These are phyloP conservation scores for Sclerotinia subarctica DNA, from an alignment of 2,329 filamentous ascomycete genomes.

Conservation along the genomic window DNA sequence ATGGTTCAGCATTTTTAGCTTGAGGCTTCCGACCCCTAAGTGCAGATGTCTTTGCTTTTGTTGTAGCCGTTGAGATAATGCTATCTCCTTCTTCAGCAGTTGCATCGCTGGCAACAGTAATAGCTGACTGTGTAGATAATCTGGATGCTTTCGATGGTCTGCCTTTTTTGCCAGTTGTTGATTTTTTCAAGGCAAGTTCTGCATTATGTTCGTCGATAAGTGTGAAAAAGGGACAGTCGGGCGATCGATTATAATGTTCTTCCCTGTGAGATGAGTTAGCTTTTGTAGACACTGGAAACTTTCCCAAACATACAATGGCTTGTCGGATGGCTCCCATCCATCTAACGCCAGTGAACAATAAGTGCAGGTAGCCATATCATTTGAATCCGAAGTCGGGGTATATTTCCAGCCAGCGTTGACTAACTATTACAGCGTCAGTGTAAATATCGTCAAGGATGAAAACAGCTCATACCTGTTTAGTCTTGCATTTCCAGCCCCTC, in stretches of 20 bases:
- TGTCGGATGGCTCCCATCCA: conserved; percentile 90
- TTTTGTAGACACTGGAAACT: conserved; percentile 10
- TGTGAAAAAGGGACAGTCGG: conserved; percentile 78
- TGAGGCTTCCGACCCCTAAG: conserved; percentile 45
- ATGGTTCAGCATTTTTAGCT: conserved; percentile 59
- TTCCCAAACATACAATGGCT: conserved; percentile 65
- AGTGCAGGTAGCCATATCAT: conserved; percentile 86
- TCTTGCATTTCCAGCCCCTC: conserved; percentile 85
- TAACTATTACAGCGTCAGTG: conserved; percentile 55
- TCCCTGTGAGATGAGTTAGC: conserved; percentile 52
- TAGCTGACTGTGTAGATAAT: conserved; percentile 56
- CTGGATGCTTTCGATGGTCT: conserved; percentile 68
- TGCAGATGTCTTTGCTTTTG: conserved; percentile 55
- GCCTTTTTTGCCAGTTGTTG: conserved; percentile 48
- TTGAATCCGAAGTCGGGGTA: conserved; percentile 75
- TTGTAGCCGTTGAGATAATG: conserved; percentile 57
- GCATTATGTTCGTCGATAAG: conserved; percentile 57
- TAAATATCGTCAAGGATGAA: background rate
- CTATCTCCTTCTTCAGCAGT: conserved; percentile 52
- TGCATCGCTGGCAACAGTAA: conserved; percentile 50
- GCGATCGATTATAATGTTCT: conserved; percentile 78
- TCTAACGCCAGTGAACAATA: conserved; percentile 90
- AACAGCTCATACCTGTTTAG: conserved; percentile 64
- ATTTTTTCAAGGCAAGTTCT: conserved; percentile 50
- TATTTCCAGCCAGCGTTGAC: conserved; percentile 93